Evolutionary conservation across 495 filamentous ascomycete genomes (phyloP), one percentile per base, ranked within the genome.

Genomic region (Sabuloglossum arenarium): DNA sequence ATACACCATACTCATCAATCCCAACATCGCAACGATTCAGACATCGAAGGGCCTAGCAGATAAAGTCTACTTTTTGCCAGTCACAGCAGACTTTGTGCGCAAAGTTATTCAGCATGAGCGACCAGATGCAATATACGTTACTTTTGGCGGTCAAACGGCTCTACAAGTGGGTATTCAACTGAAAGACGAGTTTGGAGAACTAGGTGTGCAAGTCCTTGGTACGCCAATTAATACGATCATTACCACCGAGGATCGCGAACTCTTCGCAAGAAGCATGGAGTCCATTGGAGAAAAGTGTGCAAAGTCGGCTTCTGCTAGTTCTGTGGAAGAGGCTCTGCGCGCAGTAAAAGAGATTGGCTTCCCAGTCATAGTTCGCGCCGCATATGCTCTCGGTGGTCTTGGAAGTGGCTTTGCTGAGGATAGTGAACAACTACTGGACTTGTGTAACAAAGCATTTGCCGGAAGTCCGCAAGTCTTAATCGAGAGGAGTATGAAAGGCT

Each of bases 21-120:
- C 91, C 51, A 98, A 98, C 68, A 97, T 98, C 67, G 91, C 91
- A 53, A 98, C 91, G 56, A 95, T 98, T 60, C 91, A 98, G 71
- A 98, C 91, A 23, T 94, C 90, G 61, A 91, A 95, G 72, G 79
- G 79, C 62, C 79, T 98, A 61, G 88, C 88, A 55, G 91, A 98
- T 68, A 94, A 98, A 74, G 87, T 98, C 57, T 98, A 96, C 73
- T 98, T 96, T 73, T 79, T 98, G 23, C 91, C 91, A 23, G 88
- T 98, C 63, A 97, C 86, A 32, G 82, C 86, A 25, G 90, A 97
- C 60, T 97, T 95, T 64, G 88, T 98, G 60, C 81, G 86, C 62
- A 94, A 95, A 68, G 87, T 98, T 58, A 98, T 98, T 70, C 84
- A 90, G 74, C 80, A 83, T 62, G 91, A 98, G 70, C 79, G 81